Base-by-base conservation (phyloP, 805 yeast species). In the Lipomyces sp. region DNA sequence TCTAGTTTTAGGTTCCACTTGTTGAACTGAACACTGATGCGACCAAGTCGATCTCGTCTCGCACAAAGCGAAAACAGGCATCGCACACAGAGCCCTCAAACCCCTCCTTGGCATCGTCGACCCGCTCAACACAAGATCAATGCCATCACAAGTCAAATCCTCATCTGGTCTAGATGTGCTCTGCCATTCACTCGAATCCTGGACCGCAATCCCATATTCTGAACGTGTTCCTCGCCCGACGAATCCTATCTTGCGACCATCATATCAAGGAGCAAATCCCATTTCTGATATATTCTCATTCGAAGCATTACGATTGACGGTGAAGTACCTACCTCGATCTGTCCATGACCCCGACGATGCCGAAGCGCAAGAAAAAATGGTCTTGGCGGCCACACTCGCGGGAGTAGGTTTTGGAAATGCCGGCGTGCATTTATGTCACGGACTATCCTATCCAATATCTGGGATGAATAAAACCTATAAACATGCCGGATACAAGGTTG, bases 351-450 rank as follows among this genome's bases (percentile, higher is more conserved):
- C 82, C 45, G 77, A 73, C n/a, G 83, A 80, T 69, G 66, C 59
- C 53, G 81, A 76, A 63, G 83, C 83, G 29, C 81, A 80, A 70
- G 79, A 79, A 63, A 75, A 81, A 65, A 79, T 80, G 78, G 75
- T 81, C 51, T 74, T 80, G 35, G 83, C 82, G 3, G 82, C 83
- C 33, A 80, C 82, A 32, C 75, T 80, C 37, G 83, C 83, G 5
- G 83, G 83, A 24, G 77, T 81, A 63, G 83, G 83, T 32, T 81
- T 81, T 71, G 82, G 82, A 54, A 80, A 80, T 60, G 83, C 83
- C 30, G 80, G 83, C 60, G 80, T 81, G 64, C 80, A 81, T 74
- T 71, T 81, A 64, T 77, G 83, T 76, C 78, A 77, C 71, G 80
- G 83, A 66, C 72, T 81, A 61, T 77, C 83, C 59, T 79, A 79